Conservation (phyloP, 2,329 filamentous ascomycete genomes). For the Epichloe hybrida region DNA sequence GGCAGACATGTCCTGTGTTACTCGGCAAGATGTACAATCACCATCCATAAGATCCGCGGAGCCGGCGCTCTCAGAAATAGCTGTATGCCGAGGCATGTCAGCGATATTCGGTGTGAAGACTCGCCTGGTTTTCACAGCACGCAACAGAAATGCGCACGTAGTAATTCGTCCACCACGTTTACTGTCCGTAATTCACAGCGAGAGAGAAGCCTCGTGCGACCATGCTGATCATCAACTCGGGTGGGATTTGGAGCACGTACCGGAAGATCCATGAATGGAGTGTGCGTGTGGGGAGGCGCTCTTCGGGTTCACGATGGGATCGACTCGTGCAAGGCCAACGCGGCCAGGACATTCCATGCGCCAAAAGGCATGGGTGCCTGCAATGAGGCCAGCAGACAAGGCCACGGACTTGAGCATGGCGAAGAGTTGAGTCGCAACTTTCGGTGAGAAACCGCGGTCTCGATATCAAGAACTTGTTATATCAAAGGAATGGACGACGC, state of each 20-base stretch:
- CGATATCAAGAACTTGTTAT: background rate
- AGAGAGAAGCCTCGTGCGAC: background rate
- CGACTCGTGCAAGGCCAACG: conserved; percentile 57
- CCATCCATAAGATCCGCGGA: conserved; percentile 44
- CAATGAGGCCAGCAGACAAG: conserved; percentile 21
- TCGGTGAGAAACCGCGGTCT: background rate
- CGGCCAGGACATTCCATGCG: conserved; percentile 71
- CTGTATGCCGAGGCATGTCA: conserved; percentile 27
- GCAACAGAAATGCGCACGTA: background rate
- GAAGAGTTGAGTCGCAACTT: conserved; percentile 1
- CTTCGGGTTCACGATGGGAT: conserved; percentile 59
- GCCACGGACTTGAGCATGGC: conserved; percentile 22
- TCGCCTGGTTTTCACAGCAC: background rate
- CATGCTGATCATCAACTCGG: background rate
- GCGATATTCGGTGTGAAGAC: background rate
- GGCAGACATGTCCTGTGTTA: conserved; percentile 70
- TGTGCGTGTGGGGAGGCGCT: conserved; percentile 53
- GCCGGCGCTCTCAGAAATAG: conserved; percentile 45
- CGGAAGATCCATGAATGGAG: conserved; percentile 59
- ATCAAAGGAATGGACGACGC: conserved; percentile 22
- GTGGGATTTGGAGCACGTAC: conserved; percentile 38
- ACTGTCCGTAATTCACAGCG: background rate
- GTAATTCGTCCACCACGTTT: background rate
- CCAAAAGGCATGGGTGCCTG: conserved; percentile 54
- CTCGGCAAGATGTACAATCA: conserved; percentile 68